A percentile compares a stretch with the other conserved stretches of the same genome.
phyloP scores from a whole-genome alignment of 306 rosid species.

The Rosa chinensis region DNA sequence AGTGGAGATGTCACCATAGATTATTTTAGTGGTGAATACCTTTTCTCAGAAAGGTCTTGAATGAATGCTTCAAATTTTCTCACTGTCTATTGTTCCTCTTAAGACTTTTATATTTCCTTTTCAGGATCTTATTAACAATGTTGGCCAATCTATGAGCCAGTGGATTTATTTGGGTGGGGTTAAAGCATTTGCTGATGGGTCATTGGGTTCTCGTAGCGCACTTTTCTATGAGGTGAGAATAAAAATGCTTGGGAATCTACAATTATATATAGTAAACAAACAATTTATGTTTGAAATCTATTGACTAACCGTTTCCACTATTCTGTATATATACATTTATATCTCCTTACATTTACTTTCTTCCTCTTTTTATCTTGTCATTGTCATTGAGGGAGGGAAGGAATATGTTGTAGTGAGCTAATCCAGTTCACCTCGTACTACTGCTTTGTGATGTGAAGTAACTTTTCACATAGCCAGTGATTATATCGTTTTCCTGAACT shows the following conservation, averaged over 20 bases:
- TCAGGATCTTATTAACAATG: slow-evolving; percentile 60
- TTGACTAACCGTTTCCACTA: neutral
- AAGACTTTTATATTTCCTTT: slow-evolving; percentile 21
- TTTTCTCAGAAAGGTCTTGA: neutral
- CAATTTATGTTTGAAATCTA: neutral
- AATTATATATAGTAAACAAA: neutral
- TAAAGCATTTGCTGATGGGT: slow-evolving; percentile 88
- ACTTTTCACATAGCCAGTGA: neutral
- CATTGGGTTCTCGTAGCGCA: slow-evolving; percentile 80
- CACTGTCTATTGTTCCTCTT: slow-evolving; percentile 22
- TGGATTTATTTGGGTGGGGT: slow-evolving; percentile 91
- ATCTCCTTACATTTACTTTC: neutral
- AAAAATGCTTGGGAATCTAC: slow-evolving; percentile 20
- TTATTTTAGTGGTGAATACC: neutral
- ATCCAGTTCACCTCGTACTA: neutral
- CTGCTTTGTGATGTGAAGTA: neutral
- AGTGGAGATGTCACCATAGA: neutral
- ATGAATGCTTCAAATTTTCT: slow-evolving; percentile 9
- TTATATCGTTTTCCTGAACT: slow-evolving; percentile 8
- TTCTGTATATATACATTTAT: neutral
- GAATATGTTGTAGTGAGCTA: neutral
- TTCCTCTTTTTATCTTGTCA: neutral
- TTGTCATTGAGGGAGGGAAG: neutral
- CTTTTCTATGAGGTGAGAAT: slow-evolving; percentile 80
- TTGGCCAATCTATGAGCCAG: slow-evolving; percentile 58